These are phyloP conservation scores for Hypoxylon sp. DNA, from an alignment of 2,329 filamentous ascomycete genomes.

Conservation along the genomic window DNA sequence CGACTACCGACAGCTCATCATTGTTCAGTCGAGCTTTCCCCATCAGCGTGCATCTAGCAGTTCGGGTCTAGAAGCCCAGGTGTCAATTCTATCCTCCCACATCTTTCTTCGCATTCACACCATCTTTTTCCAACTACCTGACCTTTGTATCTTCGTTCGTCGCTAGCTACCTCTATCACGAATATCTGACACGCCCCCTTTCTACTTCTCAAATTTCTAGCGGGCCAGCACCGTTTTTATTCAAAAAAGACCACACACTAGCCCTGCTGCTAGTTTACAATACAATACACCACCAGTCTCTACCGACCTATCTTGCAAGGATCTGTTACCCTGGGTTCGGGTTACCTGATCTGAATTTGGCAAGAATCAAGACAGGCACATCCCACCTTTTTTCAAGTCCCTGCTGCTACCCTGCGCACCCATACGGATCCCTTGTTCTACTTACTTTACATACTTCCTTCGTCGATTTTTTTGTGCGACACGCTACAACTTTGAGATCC, in stretches of 20 bases:
- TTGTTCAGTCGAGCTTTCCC: constrained; percentile 39
- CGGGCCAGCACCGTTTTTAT: constrained; percentile 27
- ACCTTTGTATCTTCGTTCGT: constrained; percentile 3
- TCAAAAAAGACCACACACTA: constrained; percentile 24
- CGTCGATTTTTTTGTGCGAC: constrained; percentile 43
- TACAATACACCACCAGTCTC: constrained; percentile 37
- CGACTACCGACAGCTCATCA: constrained; percentile 44
- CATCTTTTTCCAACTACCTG: constrained; percentile 28
- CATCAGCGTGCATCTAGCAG: constrained; percentile 38
- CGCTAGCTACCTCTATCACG: constrained; percentile 19
- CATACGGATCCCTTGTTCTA: constrained; percentile 38
- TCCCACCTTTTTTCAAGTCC: constrained; percentile 43
- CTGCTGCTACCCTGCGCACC: constrained; percentile 34
- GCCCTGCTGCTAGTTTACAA: constrained; percentile 28
- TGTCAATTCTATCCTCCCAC: constrained; percentile 33
- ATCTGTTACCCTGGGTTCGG: constrained; percentile 45
- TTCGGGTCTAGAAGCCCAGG: constrained; percentile 44
- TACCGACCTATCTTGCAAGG: constrained; percentile 40
- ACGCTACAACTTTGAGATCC: constrained; percentile 29
- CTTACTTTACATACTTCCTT: constrained; percentile 38
- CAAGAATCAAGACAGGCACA: constrained; percentile 40
- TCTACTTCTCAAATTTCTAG: constrained; percentile 5
- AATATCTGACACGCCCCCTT: constrained; percentile 3
- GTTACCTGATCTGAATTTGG: constrained; percentile 46
- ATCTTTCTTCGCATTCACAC: constrained; percentile 34